Percentiles rank a stretch among this genome's conserved stretches.
Evolutionary conservation across 805 yeast species (phyloP).

Genomic region (Lipomyces yamanashiensis): DNA sequence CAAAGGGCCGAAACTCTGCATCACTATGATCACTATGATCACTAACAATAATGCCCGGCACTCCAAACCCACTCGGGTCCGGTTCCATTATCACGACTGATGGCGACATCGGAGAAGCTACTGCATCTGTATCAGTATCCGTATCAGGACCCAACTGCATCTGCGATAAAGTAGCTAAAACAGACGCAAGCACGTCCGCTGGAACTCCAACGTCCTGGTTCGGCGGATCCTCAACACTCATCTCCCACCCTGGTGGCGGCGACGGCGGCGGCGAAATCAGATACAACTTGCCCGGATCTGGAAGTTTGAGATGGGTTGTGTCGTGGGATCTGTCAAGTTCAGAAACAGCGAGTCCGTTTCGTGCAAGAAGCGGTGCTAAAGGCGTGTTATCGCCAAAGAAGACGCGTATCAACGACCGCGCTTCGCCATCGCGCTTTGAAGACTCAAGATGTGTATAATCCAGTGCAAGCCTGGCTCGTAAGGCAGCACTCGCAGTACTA

Average conservation of each 20-base stretch:
- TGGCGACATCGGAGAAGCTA: not conserved
- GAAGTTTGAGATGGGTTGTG: conserved; percentile 30
- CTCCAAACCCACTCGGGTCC: not conserved
- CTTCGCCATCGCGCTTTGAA: not conserved
- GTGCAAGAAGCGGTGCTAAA: not conserved
- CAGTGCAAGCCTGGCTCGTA: conserved; percentile 6
- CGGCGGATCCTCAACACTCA: conserved; percentile 38
- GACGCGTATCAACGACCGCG: conserved; percentile 1
- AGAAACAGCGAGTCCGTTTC: not conserved
- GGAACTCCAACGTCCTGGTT: conserved; percentile 30
- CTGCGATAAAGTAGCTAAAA: conserved; percentile 18
- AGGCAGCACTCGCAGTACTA: conserved; percentile 21
- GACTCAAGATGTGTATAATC: conserved; percentile 7
- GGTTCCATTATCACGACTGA: not conserved
- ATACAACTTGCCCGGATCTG: conserved; percentile 37
- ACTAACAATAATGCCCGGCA: conserved; percentile 29
- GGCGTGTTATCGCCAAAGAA: conserved; percentile 27
- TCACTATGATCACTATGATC: conserved; percentile 13
- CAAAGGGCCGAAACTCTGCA: conserved; percentile 9
- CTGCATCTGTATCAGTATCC: not conserved
- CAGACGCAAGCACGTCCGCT: conserved; percentile 24
- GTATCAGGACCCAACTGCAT: not conserved
- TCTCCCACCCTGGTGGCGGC: conserved; percentile 41
- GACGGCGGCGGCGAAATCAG: conserved; percentile 42
- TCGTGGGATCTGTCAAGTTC: conserved; percentile 4